Conservation (phyloP, 768 basidiomycete species). For the Collybia sordida region DNA sequence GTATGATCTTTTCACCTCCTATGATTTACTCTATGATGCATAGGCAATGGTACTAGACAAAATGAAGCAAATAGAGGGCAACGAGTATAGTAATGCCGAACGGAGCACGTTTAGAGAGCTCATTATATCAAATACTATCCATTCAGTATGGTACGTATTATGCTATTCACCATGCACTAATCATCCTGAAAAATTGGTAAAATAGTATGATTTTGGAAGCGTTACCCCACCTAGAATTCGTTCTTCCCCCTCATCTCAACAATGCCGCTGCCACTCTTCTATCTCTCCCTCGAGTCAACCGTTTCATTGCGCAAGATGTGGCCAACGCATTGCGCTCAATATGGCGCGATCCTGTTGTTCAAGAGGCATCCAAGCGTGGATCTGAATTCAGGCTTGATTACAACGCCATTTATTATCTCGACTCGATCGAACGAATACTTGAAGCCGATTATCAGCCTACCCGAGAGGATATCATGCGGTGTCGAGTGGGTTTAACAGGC, state of each 20-base stretch:
- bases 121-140: slow-evolving; percentile 81
- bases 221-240: slow-evolving; percentile 76
- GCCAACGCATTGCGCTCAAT: slow-evolving; percentile 69
- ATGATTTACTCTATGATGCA: no score
- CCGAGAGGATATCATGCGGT: slow-evolving; percentile 91
- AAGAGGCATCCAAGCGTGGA: slow-evolving; percentile 74
- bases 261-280: slow-evolving; percentile 62
- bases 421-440: slow-evolving; percentile 80
- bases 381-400: slow-evolving; percentile 96
- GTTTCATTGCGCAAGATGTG: slow-evolving; percentile 44
- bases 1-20: no score
- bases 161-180: neutral
- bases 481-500: slow-evolving; percentile 93
- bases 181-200: no score
- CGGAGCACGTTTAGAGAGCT: slow-evolving; percentile 87
- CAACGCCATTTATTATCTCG: slow-evolving; percentile 93
- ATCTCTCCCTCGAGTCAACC: slow-evolving; percentile 70
- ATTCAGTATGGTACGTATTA: slow-evolving; percentile 73
- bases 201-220: slow-evolving; percentile 61
- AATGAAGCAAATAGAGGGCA: slow-evolving; percentile 89
- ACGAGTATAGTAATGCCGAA: slow-evolving; percentile 75
- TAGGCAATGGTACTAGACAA: slow-evolving; percentile 56
- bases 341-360: slow-evolving; percentile 76
- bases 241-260: slow-evolving; percentile 66
- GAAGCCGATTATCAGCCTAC: slow-evolving; percentile 75